A percentile compares a stretch with the other conserved stretches of the same genome.
Evolutionary conservation across 2,329 filamentous ascomycete species (phyloP).

Genomic region (Graphiopsis chlorocephala): DNA sequence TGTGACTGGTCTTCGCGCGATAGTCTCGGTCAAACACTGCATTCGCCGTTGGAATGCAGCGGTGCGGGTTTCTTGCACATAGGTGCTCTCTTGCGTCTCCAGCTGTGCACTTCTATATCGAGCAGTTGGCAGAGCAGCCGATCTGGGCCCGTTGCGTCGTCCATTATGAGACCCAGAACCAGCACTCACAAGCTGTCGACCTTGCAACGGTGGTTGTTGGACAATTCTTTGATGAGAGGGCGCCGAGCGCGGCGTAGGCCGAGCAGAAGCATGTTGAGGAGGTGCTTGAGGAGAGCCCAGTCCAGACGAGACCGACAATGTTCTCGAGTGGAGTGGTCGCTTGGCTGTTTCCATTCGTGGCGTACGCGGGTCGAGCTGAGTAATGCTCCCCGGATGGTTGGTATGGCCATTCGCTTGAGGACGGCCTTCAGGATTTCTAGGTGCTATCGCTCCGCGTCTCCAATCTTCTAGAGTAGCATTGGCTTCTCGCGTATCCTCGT

Average conservation of each 20-base stretch:
- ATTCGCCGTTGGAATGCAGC: constrained; percentile 38
- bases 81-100: constrained; percentile 42
- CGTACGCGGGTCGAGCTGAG: background rate
- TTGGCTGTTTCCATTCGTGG: background rate
- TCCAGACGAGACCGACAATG: background rate
- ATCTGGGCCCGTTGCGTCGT: background rate
- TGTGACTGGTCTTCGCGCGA: constrained; percentile 17
- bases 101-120: constrained; percentile 37
- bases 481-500: constrained; percentile 55
- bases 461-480: constrained; percentile 50
- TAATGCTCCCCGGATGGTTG: background rate
- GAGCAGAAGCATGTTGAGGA: background rate
- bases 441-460: constrained; percentile 46
- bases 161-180: background rate
- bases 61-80: constrained; percentile 35
- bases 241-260: background rate
- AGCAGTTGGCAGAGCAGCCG: background rate
- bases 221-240: background rate
- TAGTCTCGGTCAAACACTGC: constrained; percentile 28
- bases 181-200: background rate
- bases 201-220: background rate
- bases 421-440: background rate
- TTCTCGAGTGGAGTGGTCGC: background rate
- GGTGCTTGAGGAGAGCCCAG: background rate
- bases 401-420: background rate